Evolutionary conservation across 2,329 filamentous ascomycete genomes (phyloP).

Genomic region (Monilinia laxa): DNA sequence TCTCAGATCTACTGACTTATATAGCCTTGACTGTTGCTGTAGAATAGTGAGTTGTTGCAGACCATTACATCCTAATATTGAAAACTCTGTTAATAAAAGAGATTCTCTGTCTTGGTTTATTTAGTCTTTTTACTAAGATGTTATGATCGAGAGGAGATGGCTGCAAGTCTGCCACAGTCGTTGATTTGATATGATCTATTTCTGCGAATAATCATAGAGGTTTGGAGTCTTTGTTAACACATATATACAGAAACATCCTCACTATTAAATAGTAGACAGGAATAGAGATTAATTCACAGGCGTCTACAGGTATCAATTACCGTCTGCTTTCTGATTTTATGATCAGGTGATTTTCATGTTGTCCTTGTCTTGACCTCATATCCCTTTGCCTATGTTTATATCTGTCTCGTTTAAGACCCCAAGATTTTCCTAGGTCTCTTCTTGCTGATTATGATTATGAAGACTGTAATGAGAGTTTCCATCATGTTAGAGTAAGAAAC

Average conservation of each 20-base stretch:
- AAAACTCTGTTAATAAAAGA: neutral
- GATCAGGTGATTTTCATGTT: neutral
- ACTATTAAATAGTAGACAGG: neutral
- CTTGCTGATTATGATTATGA: no score
- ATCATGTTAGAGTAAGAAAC: no score
- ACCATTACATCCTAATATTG: neutral
- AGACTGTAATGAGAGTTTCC: neutral
- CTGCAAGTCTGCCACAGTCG: neutral
- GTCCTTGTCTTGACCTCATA: no score
- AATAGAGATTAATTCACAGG: neutral
- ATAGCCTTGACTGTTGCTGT: neutral
- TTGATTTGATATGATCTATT: neutral
- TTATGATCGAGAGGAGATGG: neutral
- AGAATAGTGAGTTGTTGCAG: neutral
- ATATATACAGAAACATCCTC: neutral
- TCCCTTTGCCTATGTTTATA: neutral
- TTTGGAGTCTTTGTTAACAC: fast-evolving
- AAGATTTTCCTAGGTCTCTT: no score
- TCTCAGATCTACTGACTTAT: neutral
- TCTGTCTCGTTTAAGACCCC: neutral
- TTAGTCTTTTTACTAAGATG: neutral
- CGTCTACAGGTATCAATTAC: neutral
- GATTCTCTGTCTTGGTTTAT: no score
- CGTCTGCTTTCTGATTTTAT: neutral
- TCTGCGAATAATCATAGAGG: neutral